Conservation (phyloP, 345 rosid species). For the Pistacia integerrima region DNA sequence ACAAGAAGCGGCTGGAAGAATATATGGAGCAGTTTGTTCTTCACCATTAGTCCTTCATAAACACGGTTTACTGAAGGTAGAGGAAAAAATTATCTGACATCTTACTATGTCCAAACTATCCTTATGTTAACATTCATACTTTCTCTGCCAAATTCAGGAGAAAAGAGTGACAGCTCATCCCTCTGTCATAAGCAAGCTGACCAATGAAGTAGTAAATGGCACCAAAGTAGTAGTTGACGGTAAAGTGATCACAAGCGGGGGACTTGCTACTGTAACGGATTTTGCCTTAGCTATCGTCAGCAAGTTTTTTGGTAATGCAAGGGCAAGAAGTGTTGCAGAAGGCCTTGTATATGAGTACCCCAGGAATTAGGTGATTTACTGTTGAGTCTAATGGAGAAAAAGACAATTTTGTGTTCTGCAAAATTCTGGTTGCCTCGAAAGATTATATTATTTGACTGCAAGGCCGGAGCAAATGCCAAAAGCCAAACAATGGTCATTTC, state of each 20-base stretch:
- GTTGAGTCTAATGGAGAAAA: slow-evolving; percentile 2
- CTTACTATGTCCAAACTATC: slow-evolving; percentile 4
- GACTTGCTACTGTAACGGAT: slow-evolving; percentile 61
- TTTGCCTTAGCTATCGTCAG: slow-evolving; percentile 72
- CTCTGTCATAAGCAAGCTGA: slow-evolving; percentile 33
- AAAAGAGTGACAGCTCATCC: slow-evolving; percentile 64
- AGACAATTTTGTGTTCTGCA: slow-evolving; percentile 2
- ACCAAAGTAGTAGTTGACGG: slow-evolving; percentile 85
- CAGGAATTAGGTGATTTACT: slow-evolving; percentile 34
- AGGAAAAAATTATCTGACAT: background rate
- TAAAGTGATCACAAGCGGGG: slow-evolving; percentile 78
- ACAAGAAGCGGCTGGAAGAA: slow-evolving; percentile 62
- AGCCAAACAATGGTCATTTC: no score
- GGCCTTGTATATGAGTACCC: slow-evolving; percentile 84
- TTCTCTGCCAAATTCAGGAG: slow-evolving; percentile 43
- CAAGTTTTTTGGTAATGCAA: slow-evolving; percentile 79
- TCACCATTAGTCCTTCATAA: slow-evolving; percentile 55
- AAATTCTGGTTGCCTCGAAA: background rate
- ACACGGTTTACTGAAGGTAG: slow-evolving; percentile 78
- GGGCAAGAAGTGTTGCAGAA: slow-evolving; percentile 87
- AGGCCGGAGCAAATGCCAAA: background rate
- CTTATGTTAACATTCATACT: slow-evolving; percentile 7
- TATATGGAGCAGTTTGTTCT: slow-evolving; percentile 76
- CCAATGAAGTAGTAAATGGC: slow-evolving; percentile 38
- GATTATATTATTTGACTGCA: background rate